phyloP scores from a whole-genome alignment of 2,329 filamentous ascomycete genomes.

The Pseudogymnoascus sp. region DNA sequence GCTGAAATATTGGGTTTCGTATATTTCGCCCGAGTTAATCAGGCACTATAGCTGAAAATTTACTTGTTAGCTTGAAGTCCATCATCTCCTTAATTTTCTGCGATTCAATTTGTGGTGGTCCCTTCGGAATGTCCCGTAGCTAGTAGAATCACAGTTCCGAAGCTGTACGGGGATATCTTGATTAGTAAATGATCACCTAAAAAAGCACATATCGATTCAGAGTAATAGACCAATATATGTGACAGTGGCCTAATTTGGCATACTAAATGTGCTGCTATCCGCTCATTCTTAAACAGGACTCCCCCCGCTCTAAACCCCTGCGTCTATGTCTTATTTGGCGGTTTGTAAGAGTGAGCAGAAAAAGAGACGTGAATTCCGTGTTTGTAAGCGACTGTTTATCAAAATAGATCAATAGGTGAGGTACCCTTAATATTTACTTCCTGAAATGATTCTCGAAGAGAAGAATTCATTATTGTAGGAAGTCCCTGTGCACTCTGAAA shows the following conservation, averaged over 20 bases:
- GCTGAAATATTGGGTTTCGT: not conserved
- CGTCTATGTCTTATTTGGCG: not conserved
- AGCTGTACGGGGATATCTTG: not conserved
- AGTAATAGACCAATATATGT: not conserved
- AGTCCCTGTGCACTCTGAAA: not conserved
- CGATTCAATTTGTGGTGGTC: not conserved
- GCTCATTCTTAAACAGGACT: not conserved
- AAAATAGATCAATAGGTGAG: not conserved
- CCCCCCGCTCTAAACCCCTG: not conserved
- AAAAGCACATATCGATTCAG: not conserved
- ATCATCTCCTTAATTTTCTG: no score
- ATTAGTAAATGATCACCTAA: not conserved
- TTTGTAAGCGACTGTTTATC: not conserved
- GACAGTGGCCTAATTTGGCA: not conserved
- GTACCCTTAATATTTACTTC: not conserved
- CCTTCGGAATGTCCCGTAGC: not conserved
- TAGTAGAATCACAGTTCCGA: not conserved
- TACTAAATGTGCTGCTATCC: not conserved
- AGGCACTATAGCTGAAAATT: not conserved
- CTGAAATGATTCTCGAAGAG: not conserved
- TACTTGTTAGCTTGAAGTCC: not conserved
- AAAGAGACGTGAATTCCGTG: not conserved
- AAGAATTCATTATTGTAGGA: not conserved
- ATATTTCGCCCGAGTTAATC: not conserved
- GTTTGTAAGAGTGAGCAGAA: not conserved